Conservation (phyloP, 192 early-diverging fungal genomes). For the Thamnidium elegans region DNA sequence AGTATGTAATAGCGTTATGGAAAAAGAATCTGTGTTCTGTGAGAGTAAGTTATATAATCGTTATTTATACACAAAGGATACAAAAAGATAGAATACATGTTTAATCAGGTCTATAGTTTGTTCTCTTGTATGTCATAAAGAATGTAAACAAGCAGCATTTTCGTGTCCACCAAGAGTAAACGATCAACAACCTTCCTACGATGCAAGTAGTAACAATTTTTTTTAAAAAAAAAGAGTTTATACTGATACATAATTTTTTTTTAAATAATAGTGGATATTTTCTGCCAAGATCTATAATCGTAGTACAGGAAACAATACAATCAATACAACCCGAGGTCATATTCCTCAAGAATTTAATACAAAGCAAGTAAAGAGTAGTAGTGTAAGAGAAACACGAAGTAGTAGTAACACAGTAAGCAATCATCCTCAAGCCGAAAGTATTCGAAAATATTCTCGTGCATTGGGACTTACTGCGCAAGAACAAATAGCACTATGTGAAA, state of each 20-base stretch:
- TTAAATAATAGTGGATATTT: constrained; percentile 38
- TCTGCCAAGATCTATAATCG: constrained; percentile 35
- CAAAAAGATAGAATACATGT: too few relatives aligned
- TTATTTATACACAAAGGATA: too few relatives aligned
- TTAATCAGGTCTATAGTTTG: constrained; percentile 7
- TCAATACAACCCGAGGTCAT: background rate
- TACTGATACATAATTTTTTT: too few relatives aligned
- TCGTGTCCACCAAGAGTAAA: constrained; percentile 36
- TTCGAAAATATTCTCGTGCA: constrained; percentile 19
- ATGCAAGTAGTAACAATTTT: constrained; percentile 28
- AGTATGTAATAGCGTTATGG: constrained; percentile 44
- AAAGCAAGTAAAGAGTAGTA: background rate
- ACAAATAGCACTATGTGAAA: constrained; percentile 21
- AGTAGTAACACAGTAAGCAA: background rate
- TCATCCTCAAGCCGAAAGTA: constrained; percentile 18
- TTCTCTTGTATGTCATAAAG: constrained; percentile 36
- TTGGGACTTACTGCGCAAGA: constrained; percentile 27
- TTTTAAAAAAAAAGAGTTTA: too few relatives aligned
- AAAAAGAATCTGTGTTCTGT: constrained; percentile 49
- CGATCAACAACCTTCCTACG: constrained; percentile 36
- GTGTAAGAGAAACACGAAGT: too few relatives aligned
- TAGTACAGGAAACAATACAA: background rate
- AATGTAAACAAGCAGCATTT: constrained; percentile 32
- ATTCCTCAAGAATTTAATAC: background rate
- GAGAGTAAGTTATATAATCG: constrained; percentile 29